phyloP scores from a whole-genome alignment of 2,329 filamentous ascomycete species.

The Arthrobotrys iridis region DNA sequence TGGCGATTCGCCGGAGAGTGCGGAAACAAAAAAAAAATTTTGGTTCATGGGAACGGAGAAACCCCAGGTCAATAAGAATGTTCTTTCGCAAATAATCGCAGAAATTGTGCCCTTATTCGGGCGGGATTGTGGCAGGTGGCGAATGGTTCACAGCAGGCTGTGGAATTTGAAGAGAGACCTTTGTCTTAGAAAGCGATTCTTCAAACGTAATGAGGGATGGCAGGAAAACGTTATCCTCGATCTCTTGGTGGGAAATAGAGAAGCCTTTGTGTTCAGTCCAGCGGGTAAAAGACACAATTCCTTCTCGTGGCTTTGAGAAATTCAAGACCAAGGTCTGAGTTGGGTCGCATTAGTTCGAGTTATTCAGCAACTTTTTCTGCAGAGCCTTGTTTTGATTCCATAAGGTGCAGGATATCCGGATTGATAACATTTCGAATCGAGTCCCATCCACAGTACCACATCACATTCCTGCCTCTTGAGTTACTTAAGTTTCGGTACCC shows the following conservation, averaged over 20 bases:
- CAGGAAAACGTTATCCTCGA: too few species aligned
- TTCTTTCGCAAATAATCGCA: too few species aligned
- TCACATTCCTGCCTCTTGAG: too few species aligned
- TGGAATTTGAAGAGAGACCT: too few species aligned
- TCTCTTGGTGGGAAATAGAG: neutral
- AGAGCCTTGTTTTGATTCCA: neutral
- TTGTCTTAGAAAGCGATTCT: too few species aligned
- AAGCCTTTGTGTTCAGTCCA: neutral
- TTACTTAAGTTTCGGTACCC: neutral
- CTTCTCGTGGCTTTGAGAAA: neutral
- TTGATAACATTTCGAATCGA: constrained; percentile 4
- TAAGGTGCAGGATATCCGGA: too few species aligned
- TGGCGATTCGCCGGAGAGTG: neutral
- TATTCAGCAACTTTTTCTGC: neutral
- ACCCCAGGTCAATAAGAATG: neutral
- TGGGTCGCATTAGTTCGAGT: neutral
- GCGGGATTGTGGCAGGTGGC: neutral
- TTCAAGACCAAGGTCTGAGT: constrained; percentile 11
- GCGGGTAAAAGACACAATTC: constrained; percentile 5
- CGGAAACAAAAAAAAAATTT: constrained; percentile 1
- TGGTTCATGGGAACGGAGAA: neutral
- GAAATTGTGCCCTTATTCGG: neutral
- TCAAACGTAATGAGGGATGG: too few species aligned
- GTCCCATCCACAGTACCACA: neutral
- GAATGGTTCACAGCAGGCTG: too few species aligned